Percentiles rank a stretch among this genome's conserved stretches.
Conservation (phyloP, 768 basidiomycete species). For the Sarcomyxa edulis region DNA sequence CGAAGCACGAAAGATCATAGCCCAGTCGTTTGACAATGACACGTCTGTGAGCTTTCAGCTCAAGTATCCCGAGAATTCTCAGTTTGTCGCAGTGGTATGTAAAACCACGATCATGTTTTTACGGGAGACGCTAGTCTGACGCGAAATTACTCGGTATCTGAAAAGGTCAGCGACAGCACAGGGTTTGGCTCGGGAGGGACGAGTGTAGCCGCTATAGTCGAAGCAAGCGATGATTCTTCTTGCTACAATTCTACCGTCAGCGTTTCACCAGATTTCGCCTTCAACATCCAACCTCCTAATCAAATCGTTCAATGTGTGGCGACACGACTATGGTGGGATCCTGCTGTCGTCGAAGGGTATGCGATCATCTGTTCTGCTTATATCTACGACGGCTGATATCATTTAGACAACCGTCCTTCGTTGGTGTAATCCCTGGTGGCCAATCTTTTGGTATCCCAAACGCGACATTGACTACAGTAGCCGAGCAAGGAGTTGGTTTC, state of each 20-base stretch:
- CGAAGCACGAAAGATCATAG: conserved; percentile 60
- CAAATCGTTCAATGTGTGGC: conserved; percentile 60
- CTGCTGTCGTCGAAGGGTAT: conserved; percentile 47
- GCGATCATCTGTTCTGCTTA: conserved; percentile 10
- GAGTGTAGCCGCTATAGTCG: conserved; percentile 57
- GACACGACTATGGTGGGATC: conserved; percentile 65
- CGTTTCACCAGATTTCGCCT: conserved; percentile 52
- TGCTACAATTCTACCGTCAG: conserved; percentile 52
- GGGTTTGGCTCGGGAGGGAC: conserved; percentile 75
- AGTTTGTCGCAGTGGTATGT: conserved; percentile 75
- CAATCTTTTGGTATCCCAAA: conserved; percentile 64
- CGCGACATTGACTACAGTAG: conserved; percentile 36
- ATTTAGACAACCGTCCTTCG: conserved; percentile 51
- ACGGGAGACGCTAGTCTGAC: too few species aligned
- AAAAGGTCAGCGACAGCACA: conserved; percentile 51
- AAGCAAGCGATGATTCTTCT: conserved; percentile 40
- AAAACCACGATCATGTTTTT: conserved; percentile 7
- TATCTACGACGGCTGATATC: background rate
- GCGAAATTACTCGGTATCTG: background rate
- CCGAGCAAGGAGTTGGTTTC: conserved; percentile 55
- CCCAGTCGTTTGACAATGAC: conserved; percentile 43
- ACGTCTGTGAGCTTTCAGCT: conserved; percentile 48
- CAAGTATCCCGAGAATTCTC: conserved; percentile 60
- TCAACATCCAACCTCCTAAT: conserved; percentile 55
- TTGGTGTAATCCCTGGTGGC: conserved; percentile 77